phyloP scores from a whole-genome alignment of 306 rosid species.

The Ormosia semicastrata region DNA sequence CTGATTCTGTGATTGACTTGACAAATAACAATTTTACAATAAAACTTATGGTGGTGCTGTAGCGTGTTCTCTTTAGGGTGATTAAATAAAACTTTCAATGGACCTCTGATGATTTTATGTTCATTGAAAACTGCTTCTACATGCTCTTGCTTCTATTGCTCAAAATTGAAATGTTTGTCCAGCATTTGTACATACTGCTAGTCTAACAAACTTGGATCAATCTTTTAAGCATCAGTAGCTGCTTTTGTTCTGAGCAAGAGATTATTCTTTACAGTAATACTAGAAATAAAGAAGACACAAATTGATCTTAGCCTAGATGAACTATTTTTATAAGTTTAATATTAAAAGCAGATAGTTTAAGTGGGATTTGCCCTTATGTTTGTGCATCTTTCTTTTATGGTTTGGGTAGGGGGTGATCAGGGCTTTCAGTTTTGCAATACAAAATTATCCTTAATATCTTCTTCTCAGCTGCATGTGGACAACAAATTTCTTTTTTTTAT shows the following conservation, averaged over 20 bases:
- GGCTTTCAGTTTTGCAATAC: not conserved
- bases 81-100: not conserved
- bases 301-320: constrained; percentile 9
- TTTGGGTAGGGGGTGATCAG: not conserved
- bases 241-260: not conserved
- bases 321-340: not conserved
- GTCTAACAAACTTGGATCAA: not conserved
- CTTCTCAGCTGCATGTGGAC: not conserved
- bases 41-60: not conserved
- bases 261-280: not conserved
- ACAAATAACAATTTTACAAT: not conserved
- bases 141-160: not conserved
- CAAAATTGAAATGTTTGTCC: not conserved
- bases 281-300: not conserved
- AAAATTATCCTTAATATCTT: not conserved
- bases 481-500: not conserved
- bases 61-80: not conserved
- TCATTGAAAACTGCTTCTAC: not conserved
- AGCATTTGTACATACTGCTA: not conserved
- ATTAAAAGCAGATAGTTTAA: not conserved
- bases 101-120: not conserved
- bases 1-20: not conserved
- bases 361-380: not conserved
- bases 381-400: not conserved
- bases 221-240: not conserved